A percentile compares a stretch with the other conserved stretches of the same genome.
phyloP scores from a whole-genome alignment of 768 basidiomycete genomes.

The Mycena chlorophos region DNA sequence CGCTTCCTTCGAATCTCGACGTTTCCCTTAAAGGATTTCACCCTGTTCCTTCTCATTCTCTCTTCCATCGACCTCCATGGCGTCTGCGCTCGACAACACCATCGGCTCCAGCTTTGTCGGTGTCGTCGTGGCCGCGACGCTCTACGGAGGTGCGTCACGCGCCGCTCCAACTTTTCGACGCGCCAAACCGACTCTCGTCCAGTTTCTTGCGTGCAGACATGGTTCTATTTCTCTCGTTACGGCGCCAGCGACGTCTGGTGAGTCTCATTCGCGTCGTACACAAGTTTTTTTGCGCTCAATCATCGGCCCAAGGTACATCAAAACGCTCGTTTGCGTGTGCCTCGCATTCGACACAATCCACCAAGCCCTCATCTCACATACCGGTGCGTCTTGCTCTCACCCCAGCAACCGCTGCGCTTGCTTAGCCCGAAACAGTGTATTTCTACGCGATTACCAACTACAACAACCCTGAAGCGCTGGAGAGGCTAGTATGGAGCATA shows the following conservation, averaged over 20 bases:
- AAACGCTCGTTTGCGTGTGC: slow-evolving; percentile 40
- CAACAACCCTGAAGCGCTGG: slow-evolving; percentile 41
- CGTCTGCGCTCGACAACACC: slow-evolving; percentile 13
- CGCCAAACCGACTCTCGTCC: slow-evolving; percentile 1
- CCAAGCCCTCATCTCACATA: slow-evolving; percentile 56
- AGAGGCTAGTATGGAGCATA: slow-evolving; percentile 53
- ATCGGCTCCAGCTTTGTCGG: slow-evolving; percentile 19
- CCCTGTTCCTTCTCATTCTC: not conserved
- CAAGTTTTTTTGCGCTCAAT: not conserved
- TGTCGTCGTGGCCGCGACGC: slow-evolving; percentile 30
- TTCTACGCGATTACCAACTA: slow-evolving; percentile 55
- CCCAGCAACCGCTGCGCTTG: slow-evolving; percentile 9
- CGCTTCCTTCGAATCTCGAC: slow-evolving; percentile 15
- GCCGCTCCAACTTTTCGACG: not conserved
- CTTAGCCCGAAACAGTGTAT: slow-evolving; percentile 40
- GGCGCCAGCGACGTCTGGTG: slow-evolving; percentile 9
- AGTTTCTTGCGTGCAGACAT: slow-evolving; percentile 60
- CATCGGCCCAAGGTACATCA: slow-evolving; percentile 43
- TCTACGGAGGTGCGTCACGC: slow-evolving; percentile 51
- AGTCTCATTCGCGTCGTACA: slow-evolving; percentile 12
- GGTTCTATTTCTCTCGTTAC: slow-evolving; percentile 56
- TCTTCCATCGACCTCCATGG: slow-evolving; percentile 3
- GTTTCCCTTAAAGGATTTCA: slow-evolving; percentile 13
- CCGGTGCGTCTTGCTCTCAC: slow-evolving; percentile 38
- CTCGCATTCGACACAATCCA: slow-evolving; percentile 52